Conservation (phyloP, 768 basidiomycete species). For the Rubroboletus pulcherrimus region DNA sequence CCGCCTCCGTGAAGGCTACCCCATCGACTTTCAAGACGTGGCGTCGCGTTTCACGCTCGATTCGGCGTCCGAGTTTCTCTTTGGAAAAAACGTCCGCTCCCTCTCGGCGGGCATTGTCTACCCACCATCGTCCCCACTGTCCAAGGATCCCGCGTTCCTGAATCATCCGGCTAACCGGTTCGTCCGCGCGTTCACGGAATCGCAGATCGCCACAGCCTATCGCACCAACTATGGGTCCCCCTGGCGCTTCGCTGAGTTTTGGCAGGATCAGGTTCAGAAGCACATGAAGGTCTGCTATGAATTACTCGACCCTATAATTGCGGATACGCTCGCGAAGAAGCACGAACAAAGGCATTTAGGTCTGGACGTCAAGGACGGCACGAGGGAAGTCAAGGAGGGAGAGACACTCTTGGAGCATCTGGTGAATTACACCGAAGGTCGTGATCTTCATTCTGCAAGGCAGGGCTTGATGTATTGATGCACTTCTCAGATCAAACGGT, state of each 20-base stretch:
- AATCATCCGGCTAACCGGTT: conserved; percentile 36
- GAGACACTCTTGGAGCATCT: conserved; percentile 50
- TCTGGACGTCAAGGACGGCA: conserved; percentile 5
- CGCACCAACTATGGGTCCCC: conserved; percentile 36
- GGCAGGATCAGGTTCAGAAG: conserved; percentile 38
- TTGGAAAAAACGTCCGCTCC: conserved; percentile 39
- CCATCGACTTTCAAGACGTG: conserved; percentile 44
- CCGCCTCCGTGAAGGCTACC: conserved; percentile 33
- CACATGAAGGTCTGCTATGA: conserved; percentile 39
- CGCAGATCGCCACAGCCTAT: conserved; percentile 31
- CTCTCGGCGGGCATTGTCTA: conserved; percentile 38
- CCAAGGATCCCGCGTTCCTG: conserved; percentile 20
- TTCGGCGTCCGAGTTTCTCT: conserved; percentile 55
- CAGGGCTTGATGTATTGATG: not conserved
- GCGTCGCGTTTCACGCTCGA: conserved; percentile 50
- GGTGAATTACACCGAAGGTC: conserved; percentile 52
- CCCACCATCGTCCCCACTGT: conserved; percentile 24
- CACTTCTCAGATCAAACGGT: conserved; percentile 17
- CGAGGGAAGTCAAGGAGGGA: conserved; percentile 34
- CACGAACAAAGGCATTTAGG: conserved; percentile 11
- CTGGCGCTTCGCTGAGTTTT: conserved; percentile 46
- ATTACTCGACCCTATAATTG: conserved; percentile 48
- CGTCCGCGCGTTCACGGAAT: conserved; percentile 36
- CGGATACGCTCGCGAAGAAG: conserved; percentile 39
- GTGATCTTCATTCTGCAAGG: conserved; percentile 1